These are phyloP conservation scores for Elsinoe necatrix DNA, from an alignment of 2,329 filamentous ascomycete genomes.

Conservation along the genomic window DNA sequence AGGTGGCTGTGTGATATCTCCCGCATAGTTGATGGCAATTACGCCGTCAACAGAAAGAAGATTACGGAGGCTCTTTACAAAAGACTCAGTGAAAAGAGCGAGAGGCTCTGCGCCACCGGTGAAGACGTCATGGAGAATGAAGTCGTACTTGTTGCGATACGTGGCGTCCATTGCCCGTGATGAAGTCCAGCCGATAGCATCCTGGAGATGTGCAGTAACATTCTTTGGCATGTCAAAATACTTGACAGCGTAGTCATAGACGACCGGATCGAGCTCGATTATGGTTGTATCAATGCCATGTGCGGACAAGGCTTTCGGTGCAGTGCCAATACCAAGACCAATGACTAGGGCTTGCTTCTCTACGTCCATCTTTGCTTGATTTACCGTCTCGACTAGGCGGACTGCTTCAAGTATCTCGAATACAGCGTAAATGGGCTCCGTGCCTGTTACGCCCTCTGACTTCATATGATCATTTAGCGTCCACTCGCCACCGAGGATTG, in stretches of 20 bases:
- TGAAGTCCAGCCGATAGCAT: constrained; percentile 64
- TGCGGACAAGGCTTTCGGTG: constrained; percentile 72
- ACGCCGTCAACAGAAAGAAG: constrained; percentile 71
- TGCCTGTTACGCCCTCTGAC: constrained; percentile 43
- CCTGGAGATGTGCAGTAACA: constrained; percentile 70
- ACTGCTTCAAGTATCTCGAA: constrained; percentile 94
- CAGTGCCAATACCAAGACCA: constrained; percentile 86
- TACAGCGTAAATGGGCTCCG: constrained; percentile 89
- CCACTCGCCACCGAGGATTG: constrained; percentile 89
- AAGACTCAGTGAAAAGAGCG: constrained; percentile 77
- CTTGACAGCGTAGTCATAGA: constrained; percentile 71
- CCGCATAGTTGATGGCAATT: constrained; percentile 94
- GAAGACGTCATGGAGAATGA: constrained; percentile 96
- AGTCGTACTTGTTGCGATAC: constrained; percentile 54
- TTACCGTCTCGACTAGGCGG: constrained; percentile 57
- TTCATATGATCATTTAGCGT: constrained; percentile 43
- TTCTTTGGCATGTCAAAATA: constrained; percentile 75
- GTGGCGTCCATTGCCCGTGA: constrained; percentile 39
- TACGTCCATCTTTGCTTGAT: constrained; percentile 45
- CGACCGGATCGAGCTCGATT: constrained; percentile 86
- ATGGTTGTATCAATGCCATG: constrained; percentile 91
- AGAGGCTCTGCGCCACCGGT: constrained; percentile 91
- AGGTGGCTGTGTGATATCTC: constrained; percentile 69
- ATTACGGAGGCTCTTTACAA: constrained; percentile 60
- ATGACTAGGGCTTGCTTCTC: constrained; percentile 76